Conservation (phyloP, 2,329 filamentous ascomycete species). For the Orbilia javanica region DNA sequence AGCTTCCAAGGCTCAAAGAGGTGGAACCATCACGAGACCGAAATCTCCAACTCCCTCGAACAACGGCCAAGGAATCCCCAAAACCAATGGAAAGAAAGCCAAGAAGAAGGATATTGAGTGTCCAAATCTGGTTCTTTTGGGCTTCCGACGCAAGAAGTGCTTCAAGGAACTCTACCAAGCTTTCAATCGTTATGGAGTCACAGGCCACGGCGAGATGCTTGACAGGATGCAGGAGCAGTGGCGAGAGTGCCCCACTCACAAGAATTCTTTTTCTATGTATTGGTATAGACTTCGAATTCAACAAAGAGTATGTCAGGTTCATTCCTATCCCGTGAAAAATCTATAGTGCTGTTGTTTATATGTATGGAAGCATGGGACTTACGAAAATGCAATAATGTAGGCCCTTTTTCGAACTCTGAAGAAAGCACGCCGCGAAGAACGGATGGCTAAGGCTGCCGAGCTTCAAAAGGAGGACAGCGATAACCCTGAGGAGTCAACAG, state of each 20-base stretch:
- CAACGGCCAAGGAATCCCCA: background rate
- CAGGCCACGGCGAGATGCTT: slow-evolving; percentile 2
- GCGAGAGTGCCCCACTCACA: slow-evolving; percentile 23
- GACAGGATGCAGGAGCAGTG: slow-evolving; percentile 28
- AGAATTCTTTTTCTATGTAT: slow-evolving; percentile 11
- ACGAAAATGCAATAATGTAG: background rate
- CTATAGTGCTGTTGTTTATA: background rate
- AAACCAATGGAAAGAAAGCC: background rate
- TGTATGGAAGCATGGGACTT: background rate
- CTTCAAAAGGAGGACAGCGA: too few relatives aligned
- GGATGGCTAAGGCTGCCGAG: too few relatives aligned
- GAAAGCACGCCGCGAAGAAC: too few relatives aligned
- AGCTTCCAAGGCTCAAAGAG: background rate
- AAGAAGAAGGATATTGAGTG: background rate
- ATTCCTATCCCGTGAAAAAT: background rate
- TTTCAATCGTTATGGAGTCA: slow-evolving; percentile 17
- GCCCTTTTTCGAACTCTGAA: background rate
- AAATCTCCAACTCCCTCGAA: background rate
- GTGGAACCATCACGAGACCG: background rate
- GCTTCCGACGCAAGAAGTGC: slow-evolving; percentile 7
- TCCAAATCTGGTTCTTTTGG: slow-evolving; percentile 30
- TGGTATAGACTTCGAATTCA: slow-evolving; percentile 30
- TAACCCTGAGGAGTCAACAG: too few relatives aligned
- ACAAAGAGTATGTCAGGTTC: background rate
- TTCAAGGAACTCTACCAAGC: slow-evolving; percentile 30